Percentiles rank a stretch among this genome's conserved stretches.
Conservation (phyloP, 1,284 basidiomycete genomes). For the Tilletia caries region DNA sequence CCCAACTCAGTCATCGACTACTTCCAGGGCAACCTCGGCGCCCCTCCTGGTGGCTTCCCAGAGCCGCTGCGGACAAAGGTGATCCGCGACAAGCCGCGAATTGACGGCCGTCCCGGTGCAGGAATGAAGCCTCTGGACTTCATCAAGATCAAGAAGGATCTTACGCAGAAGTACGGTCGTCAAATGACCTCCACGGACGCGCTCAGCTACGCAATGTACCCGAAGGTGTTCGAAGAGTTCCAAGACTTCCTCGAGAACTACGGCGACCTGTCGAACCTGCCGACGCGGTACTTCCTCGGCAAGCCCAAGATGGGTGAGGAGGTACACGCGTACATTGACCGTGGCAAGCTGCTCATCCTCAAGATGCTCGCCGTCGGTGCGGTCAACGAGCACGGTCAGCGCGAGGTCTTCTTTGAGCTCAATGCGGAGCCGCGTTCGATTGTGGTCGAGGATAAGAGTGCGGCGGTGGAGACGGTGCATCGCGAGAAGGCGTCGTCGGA, state of each 20-base stretch:
- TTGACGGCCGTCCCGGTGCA: constrained; percentile 87
- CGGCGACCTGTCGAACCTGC: constrained; percentile 76
- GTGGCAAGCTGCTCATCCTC: constrained; percentile 91
- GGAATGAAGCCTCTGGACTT: constrained; percentile 85
- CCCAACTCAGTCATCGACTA: constrained; percentile 65
- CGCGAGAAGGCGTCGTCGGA: constrained; percentile 89
- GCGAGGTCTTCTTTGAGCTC: constrained; percentile 94
- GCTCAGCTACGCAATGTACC: constrained; percentile 92
- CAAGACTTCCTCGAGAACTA: constrained; percentile 90
- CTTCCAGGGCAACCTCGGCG: constrained; percentile 78
- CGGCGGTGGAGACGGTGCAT: constrained; percentile 83
- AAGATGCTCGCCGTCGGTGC: constrained; percentile 92
- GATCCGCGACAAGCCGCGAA: constrained; percentile 88
- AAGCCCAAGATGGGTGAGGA: constrained; percentile 89
- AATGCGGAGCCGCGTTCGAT: constrained; percentile 50
- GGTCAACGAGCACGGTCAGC: constrained; percentile 82
- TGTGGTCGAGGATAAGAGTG: constrained; percentile 87
- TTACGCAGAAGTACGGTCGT: constrained; percentile 89
- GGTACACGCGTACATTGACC: constrained; percentile 92
- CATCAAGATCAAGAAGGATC: constrained; percentile 88
- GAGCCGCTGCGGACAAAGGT: constrained; percentile 87
- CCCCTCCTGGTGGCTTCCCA: constrained; percentile 80
- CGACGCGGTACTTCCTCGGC: constrained; percentile 94
- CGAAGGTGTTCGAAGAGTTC: constrained; percentile 95
- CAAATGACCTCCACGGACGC: constrained; percentile 80